Evolutionary conservation across 495 filamentous ascomycete genomes (phyloP).

Genomic region (Neurospora discreta): DNA sequence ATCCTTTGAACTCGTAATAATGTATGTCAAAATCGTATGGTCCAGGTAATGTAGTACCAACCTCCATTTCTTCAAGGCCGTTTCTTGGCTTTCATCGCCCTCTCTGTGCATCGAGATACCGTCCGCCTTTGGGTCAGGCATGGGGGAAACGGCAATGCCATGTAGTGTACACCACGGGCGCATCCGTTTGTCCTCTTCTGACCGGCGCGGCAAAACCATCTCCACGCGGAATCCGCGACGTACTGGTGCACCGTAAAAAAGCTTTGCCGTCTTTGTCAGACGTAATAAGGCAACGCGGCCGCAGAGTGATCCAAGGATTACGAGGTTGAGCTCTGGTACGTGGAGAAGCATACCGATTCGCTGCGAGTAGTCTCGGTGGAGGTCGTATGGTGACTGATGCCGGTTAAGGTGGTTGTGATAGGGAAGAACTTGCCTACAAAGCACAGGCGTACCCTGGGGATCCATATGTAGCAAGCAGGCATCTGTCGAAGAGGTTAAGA

Average conservation of each 20-base stretch:
- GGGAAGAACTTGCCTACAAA: slow-evolving; percentile 35
- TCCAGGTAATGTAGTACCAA: slow-evolving; percentile 67
- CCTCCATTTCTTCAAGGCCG: slow-evolving; percentile 43
- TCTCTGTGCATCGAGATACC: slow-evolving; percentile 11
- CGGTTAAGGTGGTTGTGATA: slow-evolving; percentile 36
- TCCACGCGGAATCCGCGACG: slow-evolving; percentile 33
- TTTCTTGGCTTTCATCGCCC: slow-evolving; percentile 18
- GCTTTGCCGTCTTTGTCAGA: slow-evolving; percentile 47
- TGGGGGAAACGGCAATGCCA: slow-evolving; percentile 31
- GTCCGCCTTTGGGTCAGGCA: slow-evolving; percentile 42
- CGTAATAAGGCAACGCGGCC: slow-evolving; percentile 68
- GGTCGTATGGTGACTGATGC: slow-evolving; percentile 23
- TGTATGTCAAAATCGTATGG: slow-evolving; percentile 71
- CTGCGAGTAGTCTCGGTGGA: slow-evolving; percentile 37
- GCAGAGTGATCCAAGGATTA: slow-evolving; percentile 59
- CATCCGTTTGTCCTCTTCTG: slow-evolving; percentile 24
- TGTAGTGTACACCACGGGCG: slow-evolving; percentile 29
- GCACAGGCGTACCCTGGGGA: slow-evolving; percentile 22
- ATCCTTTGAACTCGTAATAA: slow-evolving; percentile 36
- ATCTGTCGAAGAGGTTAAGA: slow-evolving; percentile 48
- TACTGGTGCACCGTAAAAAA: slow-evolving; percentile 10
- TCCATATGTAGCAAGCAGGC: slow-evolving; percentile 46
- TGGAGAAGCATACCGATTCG: slow-evolving; percentile 68
- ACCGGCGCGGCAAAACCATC: slow-evolving; percentile 27
- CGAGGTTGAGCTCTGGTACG: slow-evolving; percentile 67